phyloP scores from a whole-genome alignment of 176 grass and related monocot species.

The Aegilops bicornis region DNA sequence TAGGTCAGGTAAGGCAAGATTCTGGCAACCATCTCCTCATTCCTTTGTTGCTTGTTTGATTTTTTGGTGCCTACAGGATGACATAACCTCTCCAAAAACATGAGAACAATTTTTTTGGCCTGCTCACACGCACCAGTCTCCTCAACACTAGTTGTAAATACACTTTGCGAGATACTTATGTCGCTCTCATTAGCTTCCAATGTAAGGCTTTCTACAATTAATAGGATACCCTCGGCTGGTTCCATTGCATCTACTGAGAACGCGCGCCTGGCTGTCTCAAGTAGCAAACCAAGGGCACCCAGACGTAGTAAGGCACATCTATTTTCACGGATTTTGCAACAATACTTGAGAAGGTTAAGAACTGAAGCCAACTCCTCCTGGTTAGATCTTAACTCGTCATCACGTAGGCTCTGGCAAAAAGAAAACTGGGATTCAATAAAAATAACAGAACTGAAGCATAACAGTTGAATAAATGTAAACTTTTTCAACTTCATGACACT shows the following conservation, averaged over 20 bases:
- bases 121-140: slow-evolving; percentile 78
- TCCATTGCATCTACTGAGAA: slow-evolving; percentile 95
- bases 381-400: slow-evolving; percentile 82
- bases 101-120: slow-evolving; percentile 93
- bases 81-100: slow-evolving; percentile 92
- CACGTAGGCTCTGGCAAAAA: slow-evolving; percentile 60
- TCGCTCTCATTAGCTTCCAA: slow-evolving; percentile 98
- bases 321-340: slow-evolving; percentile 97
- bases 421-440: slow-evolving; percentile 14
- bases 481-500: slow-evolving; percentile 16
- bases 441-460: neutral
- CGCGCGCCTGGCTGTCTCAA: slow-evolving; percentile 85
- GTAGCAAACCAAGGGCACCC: slow-evolving; percentile 80
- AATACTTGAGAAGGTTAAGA: slow-evolving; percentile 90
- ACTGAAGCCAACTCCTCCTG: slow-evolving; percentile 88
- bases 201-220: slow-evolving; percentile 97
- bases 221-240: slow-evolving; percentile 91
- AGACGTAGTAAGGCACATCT: slow-evolving; percentile 70
- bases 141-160: slow-evolving; percentile 68
- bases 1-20: slow-evolving; percentile 98
- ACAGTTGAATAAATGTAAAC: neutral
- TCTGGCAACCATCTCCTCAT: slow-evolving; percentile 99
- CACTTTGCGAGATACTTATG: slow-evolving; percentile 90
- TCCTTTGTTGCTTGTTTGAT: slow-evolving; percentile 94
- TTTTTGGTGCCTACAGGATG: slow-evolving; percentile 72